phyloP scores from a whole-genome alignment of 768 basidiomycete species.

The Termitomyces heimii region DNA sequence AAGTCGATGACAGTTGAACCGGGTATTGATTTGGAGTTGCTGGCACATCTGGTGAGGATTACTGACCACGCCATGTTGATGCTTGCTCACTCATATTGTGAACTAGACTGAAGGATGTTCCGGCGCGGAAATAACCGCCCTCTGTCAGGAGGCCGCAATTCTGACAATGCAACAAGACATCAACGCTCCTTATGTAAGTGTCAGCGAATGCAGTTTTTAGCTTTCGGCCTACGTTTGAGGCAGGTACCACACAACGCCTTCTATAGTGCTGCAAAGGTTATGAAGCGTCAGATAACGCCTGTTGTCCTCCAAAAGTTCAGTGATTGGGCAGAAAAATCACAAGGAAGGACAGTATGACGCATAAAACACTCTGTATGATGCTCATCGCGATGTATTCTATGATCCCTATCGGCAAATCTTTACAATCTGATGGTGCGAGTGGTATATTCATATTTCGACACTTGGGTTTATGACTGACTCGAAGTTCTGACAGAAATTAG shows the following conservation, averaged over 20 bases:
- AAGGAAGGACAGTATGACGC: constrained; percentile 12
- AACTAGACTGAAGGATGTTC: constrained; percentile 89
- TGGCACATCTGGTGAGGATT: constrained; percentile 62
- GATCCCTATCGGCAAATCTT: not conserved
- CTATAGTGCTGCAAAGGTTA: constrained; percentile 59
- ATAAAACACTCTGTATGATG: not conserved
- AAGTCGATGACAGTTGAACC: constrained; percentile 76
- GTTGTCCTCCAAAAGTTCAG: constrained; percentile 67
- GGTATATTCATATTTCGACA: not conserved
- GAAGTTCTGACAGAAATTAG: not conserved
- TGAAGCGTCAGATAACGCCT: constrained; percentile 82
- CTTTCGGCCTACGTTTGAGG: not conserved
- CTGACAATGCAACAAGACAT: constrained; percentile 88
- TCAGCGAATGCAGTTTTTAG: not conserved
- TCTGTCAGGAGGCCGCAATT: constrained; percentile 96
- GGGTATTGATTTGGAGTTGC: constrained; percentile 54
- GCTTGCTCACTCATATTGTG: not conserved
- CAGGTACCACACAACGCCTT: constrained; percentile 79
- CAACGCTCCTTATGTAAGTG: constrained; percentile 64
- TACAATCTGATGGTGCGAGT: not conserved
- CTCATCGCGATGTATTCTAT: not conserved
- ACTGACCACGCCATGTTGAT: not conserved
- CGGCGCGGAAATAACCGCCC: constrained; percentile 85
- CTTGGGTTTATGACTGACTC: not conserved
- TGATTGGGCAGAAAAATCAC: constrained; percentile 48